Evolutionary conservation across 352 stramenopile species (phyloP), one percentile per base, ranked within the genome.

Genomic region (Globisporangium nagaii): DNA sequence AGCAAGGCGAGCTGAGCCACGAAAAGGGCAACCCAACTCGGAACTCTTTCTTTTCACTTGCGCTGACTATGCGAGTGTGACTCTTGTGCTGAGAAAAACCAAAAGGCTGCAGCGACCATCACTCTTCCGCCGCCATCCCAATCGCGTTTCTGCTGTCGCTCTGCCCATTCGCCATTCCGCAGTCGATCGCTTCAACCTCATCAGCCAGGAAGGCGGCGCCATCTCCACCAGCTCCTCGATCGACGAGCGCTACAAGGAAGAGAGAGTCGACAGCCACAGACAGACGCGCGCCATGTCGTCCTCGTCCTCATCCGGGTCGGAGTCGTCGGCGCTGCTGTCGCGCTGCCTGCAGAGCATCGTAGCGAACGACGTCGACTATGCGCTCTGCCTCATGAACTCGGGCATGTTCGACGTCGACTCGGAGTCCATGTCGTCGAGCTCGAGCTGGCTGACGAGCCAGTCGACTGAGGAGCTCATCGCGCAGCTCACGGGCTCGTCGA

Each of bases 321-420:
- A 59, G 22, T 37, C 40, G 0, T 61, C 64, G 15, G 54, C 40
- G 34, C 53, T 68, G 15, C 62, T 85, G 28, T 67, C 64, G 11
- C 45, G 59, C 1, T 81, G 71, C 19, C 58, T 76, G 24, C 58
- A 58, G 30, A 73, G 62, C n/a, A 63, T 84, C 50, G 25, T 78
- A 36, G 27, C 50, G 12, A 53, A 65, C 19, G 77, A 88, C 53
- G 56, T 58, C 44, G 37, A 61, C 31, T 88, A 88, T 56, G 70
- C 70, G 31, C 46, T 73, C 31, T 88, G 77, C 60, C 53, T 85
- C 53, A 85, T 85, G 72, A 88, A 88, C 60, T 75, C 74, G 22
- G 77, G 77, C 32, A 67, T 88, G 45, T 84, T 88, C 51, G 56
- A 71, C 43, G 34, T 77, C 31, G 35, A 61, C 8, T 35, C 60